Conservation (phyloP, 306 rosid species). For the Rubus parviflorus region DNA sequence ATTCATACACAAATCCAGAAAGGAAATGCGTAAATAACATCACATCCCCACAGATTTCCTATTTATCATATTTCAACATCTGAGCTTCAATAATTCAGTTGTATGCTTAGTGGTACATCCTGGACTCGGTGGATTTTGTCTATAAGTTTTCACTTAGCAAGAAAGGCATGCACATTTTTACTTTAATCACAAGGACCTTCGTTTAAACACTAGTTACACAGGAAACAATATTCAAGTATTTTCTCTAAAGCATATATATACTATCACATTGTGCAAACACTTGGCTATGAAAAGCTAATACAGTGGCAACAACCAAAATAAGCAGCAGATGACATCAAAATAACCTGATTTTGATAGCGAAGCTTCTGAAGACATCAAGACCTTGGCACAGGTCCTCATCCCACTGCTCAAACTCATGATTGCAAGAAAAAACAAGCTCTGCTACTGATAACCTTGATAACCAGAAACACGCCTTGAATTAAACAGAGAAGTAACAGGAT, state of each 20-base stretch:
- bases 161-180: background rate
- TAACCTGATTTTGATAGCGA: conserved; percentile 27
- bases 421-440: background rate
- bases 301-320: background rate
- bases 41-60: background rate
- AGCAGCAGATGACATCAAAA: background rate
- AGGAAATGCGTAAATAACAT: background rate
- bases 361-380: conserved; percentile 27
- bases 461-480: background rate
- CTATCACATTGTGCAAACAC: background rate
- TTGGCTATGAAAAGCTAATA: background rate
- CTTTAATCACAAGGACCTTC: background rate
- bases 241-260: background rate
- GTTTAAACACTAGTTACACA: background rate
- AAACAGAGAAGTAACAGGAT: background rate
- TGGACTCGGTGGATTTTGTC: background rate
- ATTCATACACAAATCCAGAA: background rate
- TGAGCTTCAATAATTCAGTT: background rate
- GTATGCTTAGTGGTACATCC: background rate
- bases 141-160: background rate
- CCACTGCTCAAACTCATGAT: conserved; percentile 21
- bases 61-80: background rate
- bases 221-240: background rate
- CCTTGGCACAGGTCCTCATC: conserved; percentile 31
- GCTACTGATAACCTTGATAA: background rate